Percentiles rank a stretch among this genome's conserved stretches.
Evolutionary conservation across 352 stramenopile species (phyloP).

Genomic region (Phytophthora vignae): DNA sequence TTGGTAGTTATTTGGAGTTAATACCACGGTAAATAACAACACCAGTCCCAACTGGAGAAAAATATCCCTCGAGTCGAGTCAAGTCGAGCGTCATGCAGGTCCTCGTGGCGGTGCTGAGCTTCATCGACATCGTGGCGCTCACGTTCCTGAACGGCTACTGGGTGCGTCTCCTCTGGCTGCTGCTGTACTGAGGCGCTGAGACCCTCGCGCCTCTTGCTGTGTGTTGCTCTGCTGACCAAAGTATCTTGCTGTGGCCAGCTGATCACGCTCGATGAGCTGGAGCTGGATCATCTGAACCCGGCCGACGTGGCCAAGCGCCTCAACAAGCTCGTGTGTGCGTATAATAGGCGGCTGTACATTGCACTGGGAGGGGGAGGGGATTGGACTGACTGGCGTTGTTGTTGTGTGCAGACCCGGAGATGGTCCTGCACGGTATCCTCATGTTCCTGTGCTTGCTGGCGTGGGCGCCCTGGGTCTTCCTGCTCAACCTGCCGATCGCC

Average conservation of each 20-base stretch:
- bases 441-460: constrained; percentile 78
- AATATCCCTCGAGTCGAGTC: background rate
- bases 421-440: constrained; percentile 80
- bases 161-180: constrained; percentile 44
- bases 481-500: constrained; percentile 84
- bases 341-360: background rate
- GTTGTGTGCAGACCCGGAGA: constrained; percentile 68
- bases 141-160: constrained; percentile 91
- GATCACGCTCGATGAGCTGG: constrained; percentile 87
- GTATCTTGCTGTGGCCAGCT: constrained; percentile 47
- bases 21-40: no score
- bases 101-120: constrained; percentile 79
- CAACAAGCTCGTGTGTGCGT: constrained; percentile 87
- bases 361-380: background rate
- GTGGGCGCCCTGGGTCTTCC: constrained; percentile 79
- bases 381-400: constrained; percentile 4
- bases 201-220: background rate
- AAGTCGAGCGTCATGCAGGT: constrained; percentile 59
- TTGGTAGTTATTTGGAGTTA: no score
- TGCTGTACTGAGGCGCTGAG: no score
- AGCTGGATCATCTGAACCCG: constrained; percentile 89
- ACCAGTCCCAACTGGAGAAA: constrained; percentile 25
- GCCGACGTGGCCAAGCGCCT: constrained; percentile 85
- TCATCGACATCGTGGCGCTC: constrained; percentile 85
- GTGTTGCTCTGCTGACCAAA: constrained; percentile 11